Percentiles rank a stretch among this genome's conserved stretches.
These are phyloP conservation scores for Didymella sp. DNA, from an alignment of 2,329 filamentous ascomycete species.

Conservation along the genomic window DNA sequence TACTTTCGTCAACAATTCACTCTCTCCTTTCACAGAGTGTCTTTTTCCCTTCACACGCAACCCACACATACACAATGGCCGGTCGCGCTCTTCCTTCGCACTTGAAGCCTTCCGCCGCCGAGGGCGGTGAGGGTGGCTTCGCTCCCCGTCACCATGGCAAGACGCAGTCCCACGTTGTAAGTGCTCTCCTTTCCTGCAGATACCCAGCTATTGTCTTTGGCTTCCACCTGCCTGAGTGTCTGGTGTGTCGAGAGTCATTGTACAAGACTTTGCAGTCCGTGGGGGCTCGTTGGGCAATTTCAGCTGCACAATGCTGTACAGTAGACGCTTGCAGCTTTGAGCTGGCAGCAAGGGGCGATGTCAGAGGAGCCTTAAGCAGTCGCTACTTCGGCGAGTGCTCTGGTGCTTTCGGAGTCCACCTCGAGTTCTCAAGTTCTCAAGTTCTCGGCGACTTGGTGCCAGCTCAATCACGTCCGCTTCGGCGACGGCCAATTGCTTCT, in stretches of 20 bases:
- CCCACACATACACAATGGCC: constrained; percentile 64
- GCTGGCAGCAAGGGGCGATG: neutral
- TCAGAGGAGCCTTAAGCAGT: neutral
- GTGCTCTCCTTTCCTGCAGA: constrained; percentile 49
- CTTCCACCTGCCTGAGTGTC: neutral
- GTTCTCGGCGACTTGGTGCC: neutral
- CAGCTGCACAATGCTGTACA: neutral
- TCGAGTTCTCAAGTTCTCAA: neutral
- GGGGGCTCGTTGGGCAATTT: no score
- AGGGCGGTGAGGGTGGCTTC: constrained; percentile 54
- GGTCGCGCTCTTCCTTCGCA: constrained; percentile 79
- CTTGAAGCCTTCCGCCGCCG: constrained; percentile 69
- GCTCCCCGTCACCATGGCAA: constrained; percentile 77
- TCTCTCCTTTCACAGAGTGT: constrained; percentile 19
- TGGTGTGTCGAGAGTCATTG: neutral
- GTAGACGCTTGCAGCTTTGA: neutral
- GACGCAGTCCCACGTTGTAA: constrained; percentile 84
- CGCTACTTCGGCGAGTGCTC: neutral
- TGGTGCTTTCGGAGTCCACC: neutral
- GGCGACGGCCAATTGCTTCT: neutral
- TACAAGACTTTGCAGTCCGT: neutral
- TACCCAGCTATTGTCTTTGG: neutral
- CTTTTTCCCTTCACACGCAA: constrained; percentile 15
- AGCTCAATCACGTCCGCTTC: neutral
- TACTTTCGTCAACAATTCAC: constrained; percentile 26